Evolutionary conservation across 495 filamentous ascomycete species (phyloP), one percentile per base, ranked within the genome.

Genomic region (Thermothielavioides terrestris): DNA sequence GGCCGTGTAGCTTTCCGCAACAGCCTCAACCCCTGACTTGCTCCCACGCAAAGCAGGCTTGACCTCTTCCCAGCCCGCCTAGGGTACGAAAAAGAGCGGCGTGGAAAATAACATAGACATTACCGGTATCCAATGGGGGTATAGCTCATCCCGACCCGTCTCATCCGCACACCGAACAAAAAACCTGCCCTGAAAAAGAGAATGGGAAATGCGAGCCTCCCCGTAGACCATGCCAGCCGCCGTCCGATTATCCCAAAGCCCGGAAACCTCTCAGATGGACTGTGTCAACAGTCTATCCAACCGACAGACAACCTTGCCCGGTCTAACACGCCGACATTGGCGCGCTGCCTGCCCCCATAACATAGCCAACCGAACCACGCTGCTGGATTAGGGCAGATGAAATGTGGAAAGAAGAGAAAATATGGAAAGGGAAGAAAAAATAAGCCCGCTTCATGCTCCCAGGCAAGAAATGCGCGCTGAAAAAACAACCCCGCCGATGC

Each of bases 91-190:
- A 49, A 35, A 20, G 27, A 49, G 21, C 35, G 46, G 27, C 26
- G 27, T 49, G 46, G 32, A 34, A 25, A 46, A 26, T 42, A 50
- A 42, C 28, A 50, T 50, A 43, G 21, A 50, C 47, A 50, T 50
- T 50, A 50, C 39, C 22, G 31, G 47, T 30, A 32, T n/a, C 39
- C 26, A 30, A n/a, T n/a, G n/a, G n/a, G n/a, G 28, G 21, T 39
- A 42, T 42, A 27, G 36, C 46, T 32, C 37, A 49, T 50, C 14
- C 20, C 39, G n/a, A 48, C 18, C 38, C 46, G 25, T 11, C 37
- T n/a, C 37, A 37, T 36, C 30, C 11, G 15, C 7, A n/a, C 17
- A 25, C 10, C 27, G 27, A 20, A 12, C 32, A 14, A 28, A 36
- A 48, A 14, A 17, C 7, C 21, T 17, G 34, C 34, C n/a, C 34